Conservation (phyloP, 345 rosid species). For the Gossypium longicalyx region DNA sequence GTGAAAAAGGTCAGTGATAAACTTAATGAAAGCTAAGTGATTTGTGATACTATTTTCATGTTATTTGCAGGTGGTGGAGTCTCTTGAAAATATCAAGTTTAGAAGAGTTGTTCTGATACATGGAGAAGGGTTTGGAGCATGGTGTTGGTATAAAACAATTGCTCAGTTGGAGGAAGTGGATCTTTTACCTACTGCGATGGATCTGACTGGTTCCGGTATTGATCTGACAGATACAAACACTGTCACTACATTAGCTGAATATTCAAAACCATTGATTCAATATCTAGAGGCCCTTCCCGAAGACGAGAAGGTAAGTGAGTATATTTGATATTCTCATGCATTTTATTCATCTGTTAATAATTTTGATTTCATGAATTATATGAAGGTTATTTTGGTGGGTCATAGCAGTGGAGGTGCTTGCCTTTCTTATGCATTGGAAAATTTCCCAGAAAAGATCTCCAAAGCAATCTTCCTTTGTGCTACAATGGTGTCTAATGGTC, state of each 20-base stretch:
- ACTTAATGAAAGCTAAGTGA: neutral
- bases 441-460: conserved; percentile 64
- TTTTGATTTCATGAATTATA: neutral
- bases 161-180: conserved; percentile 84
- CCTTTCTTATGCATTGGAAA: conserved; percentile 77
- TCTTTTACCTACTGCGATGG: conserved; percentile 60
- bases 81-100: conserved; percentile 53
- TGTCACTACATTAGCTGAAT: conserved; percentile 70
- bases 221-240: conserved; percentile 58
- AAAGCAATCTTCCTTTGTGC: conserved; percentile 87
- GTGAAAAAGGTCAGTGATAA: neutral
- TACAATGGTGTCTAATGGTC: conserved; percentile 84
- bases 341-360: neutral
- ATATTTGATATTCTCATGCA: neutral
- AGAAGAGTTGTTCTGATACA: conserved; percentile 69
- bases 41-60: neutral
- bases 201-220: conserved; percentile 86
- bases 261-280: conserved; percentile 70
- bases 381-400: conserved; percentile 83
- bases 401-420: conserved; percentile 94
- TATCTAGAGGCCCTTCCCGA: conserved; percentile 61
- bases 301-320: conserved; percentile 69
- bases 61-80: conserved; percentile 51
- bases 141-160: conserved; percentile 97
- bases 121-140: conserved; percentile 98